Evolutionary conservation across 306 rosid species (phyloP).

Genomic region (Prunus mira): DNA sequence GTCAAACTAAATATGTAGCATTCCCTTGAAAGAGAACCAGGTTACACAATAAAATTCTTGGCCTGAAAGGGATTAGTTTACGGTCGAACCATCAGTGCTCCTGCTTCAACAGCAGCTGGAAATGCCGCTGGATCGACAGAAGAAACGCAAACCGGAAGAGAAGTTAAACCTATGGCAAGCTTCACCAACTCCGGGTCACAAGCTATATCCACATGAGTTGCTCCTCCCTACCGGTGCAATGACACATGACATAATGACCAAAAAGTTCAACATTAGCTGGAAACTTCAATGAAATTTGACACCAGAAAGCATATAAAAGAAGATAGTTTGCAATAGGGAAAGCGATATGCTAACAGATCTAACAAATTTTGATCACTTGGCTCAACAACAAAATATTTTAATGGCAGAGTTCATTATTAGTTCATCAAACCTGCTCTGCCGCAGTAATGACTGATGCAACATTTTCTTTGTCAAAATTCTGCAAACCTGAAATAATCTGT

Average conservation of each 20-base stretch:
- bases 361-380: background rate
- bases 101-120: conserved; percentile 82
- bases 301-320: conserved; percentile 1
- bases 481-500: conserved; percentile 89
- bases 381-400: background rate
- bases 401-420: background rate
- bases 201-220: conserved; percentile 97
- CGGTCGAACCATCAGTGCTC: conserved; percentile 71
- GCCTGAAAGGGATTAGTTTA: conserved; percentile 20
- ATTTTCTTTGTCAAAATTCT: conserved; percentile 71
- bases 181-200: conserved; percentile 91
- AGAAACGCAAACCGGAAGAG: conserved; percentile 94
- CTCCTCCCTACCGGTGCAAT: conserved; percentile 62
- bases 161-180: conserved; percentile 77
- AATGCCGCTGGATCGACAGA: conserved; percentile 73
- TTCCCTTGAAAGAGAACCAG: background rate
- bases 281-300: conserved; percentile 3
- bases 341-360: background rate
- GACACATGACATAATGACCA: background rate
- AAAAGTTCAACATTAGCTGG: background rate
- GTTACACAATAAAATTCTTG: background rate
- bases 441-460: conserved; percentile 82
- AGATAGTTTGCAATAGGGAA: background rate
- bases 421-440: conserved; percentile 67
- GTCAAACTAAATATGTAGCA: conserved; percentile 9